Evolutionary conservation across 768 basidiomycete genomes (phyloP), one percentile per base, ranked within the genome.

Genomic region (Lactifluus pinguis): DNA sequence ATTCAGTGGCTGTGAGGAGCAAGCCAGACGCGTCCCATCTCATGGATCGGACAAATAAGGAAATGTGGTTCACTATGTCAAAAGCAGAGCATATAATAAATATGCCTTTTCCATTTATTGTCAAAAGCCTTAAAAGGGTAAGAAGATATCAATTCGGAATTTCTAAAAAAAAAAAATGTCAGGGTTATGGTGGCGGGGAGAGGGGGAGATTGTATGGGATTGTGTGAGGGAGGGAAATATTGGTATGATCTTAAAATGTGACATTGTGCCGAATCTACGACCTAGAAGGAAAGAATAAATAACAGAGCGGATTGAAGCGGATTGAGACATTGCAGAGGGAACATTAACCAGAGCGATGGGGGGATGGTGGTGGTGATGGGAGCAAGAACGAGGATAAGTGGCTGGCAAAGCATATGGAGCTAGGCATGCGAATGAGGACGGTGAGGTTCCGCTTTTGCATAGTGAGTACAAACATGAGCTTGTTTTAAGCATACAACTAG

Each of bases 381-480:
- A 10, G 32, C 38, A 15, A 29, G 48, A 21, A 41, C 44, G 50
- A 36, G 53, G 17, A 52, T 52, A n/a, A 45, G 9, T 25, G 25
- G 25, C 14, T 48, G 39, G 49, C 49, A 42, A 55, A 62, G 41
- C 53, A 42, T 57, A 62, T 53, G 45, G n/a, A 38, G 45, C 29
- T 13, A 38, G 30, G 61, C 30, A 53, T 48, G 55, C 55, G 29
- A 53, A 14, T 13, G 34, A 19, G 34, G 13, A 44, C 58, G 58
- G 57, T 36, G 10, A 51, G 29, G 30, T 49, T 19, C 38, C 36
- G 52, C 52, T 49, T 57, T 61, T 61, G 60, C 60, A 54, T 62
- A 62, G 55, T 58, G 38, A 53, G 51, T 62, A 62, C 61, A 62
- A 62, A 62, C 52, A 62, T 58, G 56, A 49, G 56, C 41, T 34